Evolutionary conservation across 2,329 filamentous ascomycete genomes (phyloP).

Genomic region (Aspergillus fischeri): DNA sequence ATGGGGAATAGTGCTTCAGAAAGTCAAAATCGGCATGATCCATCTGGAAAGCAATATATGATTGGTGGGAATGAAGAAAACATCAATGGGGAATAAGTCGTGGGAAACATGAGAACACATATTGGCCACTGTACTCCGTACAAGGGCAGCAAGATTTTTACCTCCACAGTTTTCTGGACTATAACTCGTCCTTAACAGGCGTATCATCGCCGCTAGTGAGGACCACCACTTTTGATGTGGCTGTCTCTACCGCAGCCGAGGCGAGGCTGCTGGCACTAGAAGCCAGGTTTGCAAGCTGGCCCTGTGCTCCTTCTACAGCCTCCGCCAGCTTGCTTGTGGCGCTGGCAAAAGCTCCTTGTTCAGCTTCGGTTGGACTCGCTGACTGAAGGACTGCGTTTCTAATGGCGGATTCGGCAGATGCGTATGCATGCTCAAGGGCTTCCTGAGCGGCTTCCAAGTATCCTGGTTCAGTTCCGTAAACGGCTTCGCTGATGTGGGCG

Average conservation of each 20-base stretch:
- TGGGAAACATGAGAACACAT: slow-evolving; percentile 2
- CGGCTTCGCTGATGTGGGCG: slow-evolving; percentile 48
- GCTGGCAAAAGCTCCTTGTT: slow-evolving; percentile 34
- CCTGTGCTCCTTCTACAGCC: slow-evolving; percentile 35
- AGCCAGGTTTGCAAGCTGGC: slow-evolving; percentile 29
- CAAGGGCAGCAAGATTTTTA: slow-evolving; percentile 4
- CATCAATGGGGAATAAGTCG: background rate
- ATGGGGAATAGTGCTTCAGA: slow-evolving; percentile 30
- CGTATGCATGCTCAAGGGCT: slow-evolving; percentile 51
- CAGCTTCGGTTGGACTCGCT: background rate
- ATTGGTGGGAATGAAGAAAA: slow-evolving; percentile 4
- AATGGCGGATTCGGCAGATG: slow-evolving; percentile 53
- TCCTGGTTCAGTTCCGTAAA: slow-evolving; percentile 52
- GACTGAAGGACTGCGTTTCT: slow-evolving; percentile 50
- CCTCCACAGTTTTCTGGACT: slow-evolving; percentile 1
- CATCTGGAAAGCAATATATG: slow-evolving; percentile 8
- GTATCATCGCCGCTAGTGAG: background rate
- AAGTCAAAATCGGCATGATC: slow-evolving; percentile 14
- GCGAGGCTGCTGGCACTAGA: slow-evolving; percentile 31
- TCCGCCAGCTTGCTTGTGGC: slow-evolving; percentile 26
- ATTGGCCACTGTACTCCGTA: background rate
- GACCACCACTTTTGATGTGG: slow-evolving; percentile 22
- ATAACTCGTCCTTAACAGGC: slow-evolving; percentile 21
- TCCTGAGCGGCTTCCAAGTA: slow-evolving; percentile 53
- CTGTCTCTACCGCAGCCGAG: slow-evolving; percentile 32